phyloP scores from a whole-genome alignment of 2,329 filamentous ascomycete genomes.

The Periconia digitata region DNA sequence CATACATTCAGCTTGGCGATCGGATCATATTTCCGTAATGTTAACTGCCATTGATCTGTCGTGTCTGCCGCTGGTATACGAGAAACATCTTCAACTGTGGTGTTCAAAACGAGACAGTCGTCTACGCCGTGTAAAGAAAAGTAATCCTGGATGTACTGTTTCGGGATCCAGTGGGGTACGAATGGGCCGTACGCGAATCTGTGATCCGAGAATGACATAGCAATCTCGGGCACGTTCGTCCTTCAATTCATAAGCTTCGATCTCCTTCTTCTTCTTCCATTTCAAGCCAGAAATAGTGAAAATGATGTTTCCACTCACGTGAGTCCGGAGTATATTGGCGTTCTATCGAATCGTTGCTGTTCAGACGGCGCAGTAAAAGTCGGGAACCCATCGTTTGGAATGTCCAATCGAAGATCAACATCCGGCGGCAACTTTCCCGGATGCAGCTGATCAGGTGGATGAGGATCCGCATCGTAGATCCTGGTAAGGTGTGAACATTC shows the following conservation, averaged over 20 bases:
- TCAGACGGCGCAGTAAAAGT: conserved; percentile 42
- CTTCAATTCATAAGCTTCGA: conserved; percentile 24
- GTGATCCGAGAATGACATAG: conserved; percentile 58
- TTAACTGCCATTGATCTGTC: conserved; percentile 49
- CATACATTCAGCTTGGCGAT: conserved; percentile 51
- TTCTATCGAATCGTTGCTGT: conserved; percentile 52
- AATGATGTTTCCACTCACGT: conserved; percentile 45
- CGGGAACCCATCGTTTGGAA: conserved; percentile 48
- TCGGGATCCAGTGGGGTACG: conserved; percentile 56
- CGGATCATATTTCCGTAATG: conserved; percentile 51
- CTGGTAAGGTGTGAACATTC: conserved; percentile 29
- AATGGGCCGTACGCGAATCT: conserved; percentile 60
- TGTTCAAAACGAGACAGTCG: conserved; percentile 50
- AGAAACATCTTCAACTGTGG: conserved; percentile 55
- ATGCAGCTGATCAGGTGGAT: conserved; percentile 33
- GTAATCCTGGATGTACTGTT: conserved; percentile 53
- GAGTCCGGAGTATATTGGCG: conserved; percentile 55
- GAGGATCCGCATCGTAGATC: conserved; percentile 55
- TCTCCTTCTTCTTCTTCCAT: background rate
- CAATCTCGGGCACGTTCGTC: conserved; percentile 60
- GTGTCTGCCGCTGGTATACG: conserved; percentile 23
- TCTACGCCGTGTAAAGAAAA: conserved; percentile 56
- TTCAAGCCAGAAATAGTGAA: background rate
- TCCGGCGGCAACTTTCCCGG: conserved; percentile 51
- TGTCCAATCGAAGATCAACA: conserved; percentile 49